phyloP scores from a whole-genome alignment of 306 rosid genomes.

The Chamaecrista fasciculata region DNA sequence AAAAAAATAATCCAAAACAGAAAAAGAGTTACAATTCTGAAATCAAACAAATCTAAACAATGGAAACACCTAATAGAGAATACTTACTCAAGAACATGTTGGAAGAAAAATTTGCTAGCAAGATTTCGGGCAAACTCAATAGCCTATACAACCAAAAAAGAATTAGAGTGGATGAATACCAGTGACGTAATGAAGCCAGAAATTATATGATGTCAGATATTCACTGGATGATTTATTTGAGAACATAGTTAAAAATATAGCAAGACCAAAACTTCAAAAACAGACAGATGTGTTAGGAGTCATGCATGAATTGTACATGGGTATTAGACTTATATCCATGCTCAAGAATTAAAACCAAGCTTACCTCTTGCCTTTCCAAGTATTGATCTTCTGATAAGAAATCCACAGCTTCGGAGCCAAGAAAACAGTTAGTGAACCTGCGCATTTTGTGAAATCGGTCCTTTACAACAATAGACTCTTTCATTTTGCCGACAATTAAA shows the following conservation, averaged over 20 bases:
- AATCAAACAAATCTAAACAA: slow-evolving; percentile 4
- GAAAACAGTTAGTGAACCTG: slow-evolving; percentile 57
- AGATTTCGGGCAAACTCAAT: slow-evolving; percentile 76
- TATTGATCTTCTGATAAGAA: slow-evolving; percentile 85
- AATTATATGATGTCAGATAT: slow-evolving; percentile 1
- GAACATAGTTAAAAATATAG: background rate
- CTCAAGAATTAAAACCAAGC: slow-evolving; percentile 25
- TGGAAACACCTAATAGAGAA: slow-evolving; percentile 13
- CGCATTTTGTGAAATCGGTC: slow-evolving; percentile 74
- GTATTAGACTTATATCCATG: slow-evolving; percentile 2
- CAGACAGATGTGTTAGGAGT: background rate
- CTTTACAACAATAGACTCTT: slow-evolving; percentile 53
- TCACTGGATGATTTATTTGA: background rate
- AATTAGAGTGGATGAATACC: slow-evolving; percentile 13
- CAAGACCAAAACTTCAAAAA: slow-evolving; percentile 21
- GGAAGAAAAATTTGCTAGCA: slow-evolving; percentile 66
- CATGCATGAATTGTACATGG: background rate
- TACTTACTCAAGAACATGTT: slow-evolving; percentile 77
- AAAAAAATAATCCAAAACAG: slow-evolving; percentile 15
- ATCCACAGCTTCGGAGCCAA: slow-evolving; percentile 75
- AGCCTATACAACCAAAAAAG: slow-evolving; percentile 52
- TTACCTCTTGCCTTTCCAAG: slow-evolving; percentile 83
- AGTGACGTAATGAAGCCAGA: slow-evolving; percentile 6
- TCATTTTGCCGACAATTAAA: slow-evolving; percentile 69
- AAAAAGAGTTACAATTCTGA: background rate